Percentiles rank a stretch among this genome's conserved stretches.
phyloP scores from a whole-genome alignment of 192 early-diverging fungal genomes.

The Martensiomyces pterosporus region DNA sequence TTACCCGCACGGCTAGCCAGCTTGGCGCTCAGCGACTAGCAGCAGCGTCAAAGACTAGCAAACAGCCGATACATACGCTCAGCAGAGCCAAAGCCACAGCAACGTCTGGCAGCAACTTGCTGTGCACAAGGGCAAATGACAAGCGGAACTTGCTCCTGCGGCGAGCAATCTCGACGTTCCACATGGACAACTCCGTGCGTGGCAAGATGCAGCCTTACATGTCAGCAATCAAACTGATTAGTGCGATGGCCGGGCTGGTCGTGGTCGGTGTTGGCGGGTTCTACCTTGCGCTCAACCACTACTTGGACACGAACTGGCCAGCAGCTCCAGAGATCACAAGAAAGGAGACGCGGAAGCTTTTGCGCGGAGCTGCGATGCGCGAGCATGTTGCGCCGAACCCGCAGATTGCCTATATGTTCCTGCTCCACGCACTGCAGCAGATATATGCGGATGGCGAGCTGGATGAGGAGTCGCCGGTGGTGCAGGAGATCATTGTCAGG shows the following conservation, averaged over 20 bases:
- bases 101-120: too few relatives aligned
- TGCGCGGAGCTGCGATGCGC: conserved; percentile 37
- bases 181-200: conserved; percentile 29
- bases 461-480: conserved; percentile 14
- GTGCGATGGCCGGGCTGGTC: conserved; percentile 16
- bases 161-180: conserved; percentile 28
- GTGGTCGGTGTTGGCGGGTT: conserved; percentile 16
- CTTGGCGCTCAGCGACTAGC: too few relatives aligned
- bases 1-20: too few relatives aligned
- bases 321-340: conserved; percentile 5
- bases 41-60: too few relatives aligned
- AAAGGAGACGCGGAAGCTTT: conserved; percentile 17
- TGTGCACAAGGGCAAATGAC: neutral
- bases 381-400: conserved; percentile 42
- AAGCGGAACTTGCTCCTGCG: neutral
- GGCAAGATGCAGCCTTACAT: conserved; percentile 35
- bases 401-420: conserved; percentile 34
- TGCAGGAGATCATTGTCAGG: conserved; percentile 35
- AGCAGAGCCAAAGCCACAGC: too few relatives aligned
- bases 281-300: conserved; percentile 13
- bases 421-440: conserved; percentile 33
- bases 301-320: conserved; percentile 26
- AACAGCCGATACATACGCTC: too few relatives aligned
- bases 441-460: conserved; percentile 26
- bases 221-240: conserved; percentile 19